Base-by-base conservation (phyloP, 2,329 filamentous ascomycete genomes). In the Blumeriella jaapii region DNA sequence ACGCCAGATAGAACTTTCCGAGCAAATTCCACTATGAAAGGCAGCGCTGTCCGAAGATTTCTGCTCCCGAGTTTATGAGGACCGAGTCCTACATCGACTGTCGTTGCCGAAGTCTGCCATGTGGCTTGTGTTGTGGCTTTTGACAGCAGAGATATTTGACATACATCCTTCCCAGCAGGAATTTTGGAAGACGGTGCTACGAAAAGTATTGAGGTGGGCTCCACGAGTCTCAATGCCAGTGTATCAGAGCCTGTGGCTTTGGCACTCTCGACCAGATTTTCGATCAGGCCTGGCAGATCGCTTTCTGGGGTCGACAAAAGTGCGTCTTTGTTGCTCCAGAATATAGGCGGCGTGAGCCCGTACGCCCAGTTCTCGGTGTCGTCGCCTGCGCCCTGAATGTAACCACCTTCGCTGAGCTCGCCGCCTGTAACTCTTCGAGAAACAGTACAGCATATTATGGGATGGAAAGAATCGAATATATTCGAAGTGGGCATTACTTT, bases 351-450 rank as follows among this genome's bases (percentile, higher is more conserved):
- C 0, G 82, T 91, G 11, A 96, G 68, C 0, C 84, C 85, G 34
- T 71, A 63, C 1, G 86, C 80, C 91, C 91, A 98, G 48, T 83
- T 84, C 63, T 98, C 91, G 9, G 82, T 84, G 56, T 98, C 91
- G 57, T 98, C 91, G 2, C 82, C 91, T 1, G 89, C 89, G 32
- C 91, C 91, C 59, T 96, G 91, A 40, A 98, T 80, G 54, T 98
- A 98, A 5, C 77, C 78, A 3, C 70, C 72, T 52, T 80, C 76
- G 17, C 73, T 73, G 47, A 72, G 65, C 55, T 89, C 83, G 3
- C 71, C 74, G 9, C 76, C 80, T 2, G 62, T 61, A 1, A 86
- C 76, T 11, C 80, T 69, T 19, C 77, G 70, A 1, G 85, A 94
- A 9, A 85, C 81, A 1, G 86, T 95, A 54, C 84, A 91, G 52